Evolutionary conservation across 495 filamentous ascomycete genomes (phyloP).

Genomic region (Xylaria flabelliformis): DNA sequence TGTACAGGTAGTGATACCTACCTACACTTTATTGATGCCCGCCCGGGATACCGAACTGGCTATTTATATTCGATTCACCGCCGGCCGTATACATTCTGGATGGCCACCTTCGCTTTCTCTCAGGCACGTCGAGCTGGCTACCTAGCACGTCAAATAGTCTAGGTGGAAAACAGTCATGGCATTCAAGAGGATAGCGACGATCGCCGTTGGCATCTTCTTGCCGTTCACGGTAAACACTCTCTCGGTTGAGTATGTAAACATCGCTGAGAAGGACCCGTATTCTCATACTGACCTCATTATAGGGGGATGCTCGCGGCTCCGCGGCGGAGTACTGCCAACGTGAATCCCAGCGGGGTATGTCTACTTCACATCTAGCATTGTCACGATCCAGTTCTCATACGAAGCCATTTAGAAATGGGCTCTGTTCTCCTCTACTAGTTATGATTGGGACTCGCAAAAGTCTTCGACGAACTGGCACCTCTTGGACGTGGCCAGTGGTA

Average conservation of each 20-base stretch:
- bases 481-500: slow-evolving; percentile 19
- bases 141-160: not conserved
- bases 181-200: slow-evolving; percentile 5
- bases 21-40: not conserved
- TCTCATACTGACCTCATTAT: not conserved
- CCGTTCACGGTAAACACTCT: slow-evolving; percentile 4
- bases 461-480: slow-evolving; percentile 17
- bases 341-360: slow-evolving; percentile 24
- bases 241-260: slow-evolving; percentile 14
- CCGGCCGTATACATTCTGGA: not conserved
- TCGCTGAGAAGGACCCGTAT: not conserved
- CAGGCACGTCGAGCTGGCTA: not conserved
- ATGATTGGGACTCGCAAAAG: slow-evolving; percentile 16
- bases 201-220: slow-evolving; percentile 17
- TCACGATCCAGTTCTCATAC: not conserved
- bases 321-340: slow-evolving; percentile 20
- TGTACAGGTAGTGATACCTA: not conserved
- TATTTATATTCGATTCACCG: slow-evolving; percentile 12
- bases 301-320: slow-evolving; percentile 24
- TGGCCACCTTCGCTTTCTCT: not conserved
- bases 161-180: slow-evolving; percentile 16
- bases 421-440: slow-evolving; percentile 18
- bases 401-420: slow-evolving; percentile 11
- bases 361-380: not conserved
- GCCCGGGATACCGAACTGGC: not conserved